A percentile compares a stretch with the other conserved stretches of the same genome.
Evolutionary conservation across 306 rosid genomes (phyloP).

Genomic region (Carpinus fangiana): DNA sequence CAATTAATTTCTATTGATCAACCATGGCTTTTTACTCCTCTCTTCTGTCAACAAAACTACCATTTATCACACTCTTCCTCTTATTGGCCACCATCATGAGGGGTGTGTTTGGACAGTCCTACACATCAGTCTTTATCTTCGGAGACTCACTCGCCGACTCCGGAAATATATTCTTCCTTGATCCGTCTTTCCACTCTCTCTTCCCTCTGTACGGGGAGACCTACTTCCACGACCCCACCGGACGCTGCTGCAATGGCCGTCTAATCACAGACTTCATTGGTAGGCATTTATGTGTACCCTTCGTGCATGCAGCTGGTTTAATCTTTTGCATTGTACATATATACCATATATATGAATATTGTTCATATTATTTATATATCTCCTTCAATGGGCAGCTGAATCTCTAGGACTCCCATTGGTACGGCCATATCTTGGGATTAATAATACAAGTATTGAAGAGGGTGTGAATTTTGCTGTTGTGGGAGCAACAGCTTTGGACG

Average conservation of each 20-base stretch:
- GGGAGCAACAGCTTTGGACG: constrained; percentile 60
- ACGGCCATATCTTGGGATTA: constrained; percentile 40
- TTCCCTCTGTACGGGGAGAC: constrained; percentile 33
- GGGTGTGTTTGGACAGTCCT: neutral
- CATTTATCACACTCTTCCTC: neutral
- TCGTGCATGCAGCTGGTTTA: neutral
- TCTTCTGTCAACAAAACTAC: neutral
- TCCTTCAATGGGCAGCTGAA: constrained; percentile 39
- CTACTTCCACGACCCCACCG: constrained; percentile 33
- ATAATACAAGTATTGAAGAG: constrained; percentile 13
- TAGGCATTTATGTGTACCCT: neutral
- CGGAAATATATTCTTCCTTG: constrained; percentile 38
- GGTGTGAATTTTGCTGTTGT: constrained; percentile 59
- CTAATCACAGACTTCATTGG: constrained; percentile 31
- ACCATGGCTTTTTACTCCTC: neutral
- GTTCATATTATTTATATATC: neutral
- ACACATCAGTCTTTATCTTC: constrained; percentile 58
- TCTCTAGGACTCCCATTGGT: constrained; percentile 42
- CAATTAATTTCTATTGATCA: neutral
- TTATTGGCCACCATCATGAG: neutral
- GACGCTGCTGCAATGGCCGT: constrained; percentile 40
- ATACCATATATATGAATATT: neutral
- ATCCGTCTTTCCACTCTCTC: neutral
- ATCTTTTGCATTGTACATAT: neutral
- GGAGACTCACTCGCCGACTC: constrained; percentile 66